Conservation (phyloP, 2,329 filamentous ascomycete species). For the Cryphonectria parasitica region DNA sequence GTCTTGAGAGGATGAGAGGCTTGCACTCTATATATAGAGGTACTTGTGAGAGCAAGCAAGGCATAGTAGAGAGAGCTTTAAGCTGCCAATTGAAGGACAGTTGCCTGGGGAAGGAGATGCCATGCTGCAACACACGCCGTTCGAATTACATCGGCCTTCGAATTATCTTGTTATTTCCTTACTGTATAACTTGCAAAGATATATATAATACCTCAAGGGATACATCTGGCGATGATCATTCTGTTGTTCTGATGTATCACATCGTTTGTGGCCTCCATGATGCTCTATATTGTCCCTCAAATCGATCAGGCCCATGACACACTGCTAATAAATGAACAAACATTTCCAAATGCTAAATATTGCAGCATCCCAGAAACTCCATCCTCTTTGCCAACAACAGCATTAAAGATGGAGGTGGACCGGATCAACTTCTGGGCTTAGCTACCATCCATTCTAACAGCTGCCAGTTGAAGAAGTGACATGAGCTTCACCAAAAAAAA, state of each 20-base stretch:
- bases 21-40: not conserved
- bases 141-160: not conserved
- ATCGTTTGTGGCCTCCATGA: not conserved
- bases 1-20: not conserved
- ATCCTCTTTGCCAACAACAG: not conserved
- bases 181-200: not conserved
- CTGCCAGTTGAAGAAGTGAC: slow-evolving; percentile 36
- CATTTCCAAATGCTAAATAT: not conserved
- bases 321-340: not conserved
- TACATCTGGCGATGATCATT: not conserved
- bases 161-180: not conserved
- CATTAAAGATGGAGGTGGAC: slow-evolving; percentile 36
- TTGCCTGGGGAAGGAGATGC: not conserved
- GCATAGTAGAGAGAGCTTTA: not conserved
- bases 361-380: not conserved
- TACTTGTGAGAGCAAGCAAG: not conserved
- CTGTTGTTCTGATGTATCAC: not conserved
- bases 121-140: not conserved
- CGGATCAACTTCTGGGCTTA: slow-evolving; percentile 35
- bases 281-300: too few relatives aligned
- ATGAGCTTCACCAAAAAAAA: slow-evolving; percentile 39
- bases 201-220: not conserved
- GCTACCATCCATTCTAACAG: slow-evolving; percentile 38
- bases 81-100: not conserved
- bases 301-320: not conserved